Evolutionary conservation across 2,329 filamentous ascomycete genomes (phyloP).

Genomic region (Colletotrichum plurivorum): DNA sequence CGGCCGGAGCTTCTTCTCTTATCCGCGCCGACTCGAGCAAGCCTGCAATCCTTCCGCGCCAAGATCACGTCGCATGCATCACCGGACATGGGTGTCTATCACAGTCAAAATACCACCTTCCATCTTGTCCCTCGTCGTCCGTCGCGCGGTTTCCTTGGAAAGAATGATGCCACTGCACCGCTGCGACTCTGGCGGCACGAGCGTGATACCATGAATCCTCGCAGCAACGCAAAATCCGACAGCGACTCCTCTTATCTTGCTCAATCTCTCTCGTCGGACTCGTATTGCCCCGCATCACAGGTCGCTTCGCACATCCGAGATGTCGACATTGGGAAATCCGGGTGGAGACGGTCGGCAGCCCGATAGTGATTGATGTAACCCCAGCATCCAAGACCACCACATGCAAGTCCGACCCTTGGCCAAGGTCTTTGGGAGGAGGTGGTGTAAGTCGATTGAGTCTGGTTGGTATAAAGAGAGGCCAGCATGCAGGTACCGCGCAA

Average conservation of each 20-base stretch:
- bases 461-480: slow-evolving; percentile 7
- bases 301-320: not conserved
- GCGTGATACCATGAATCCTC: not conserved
- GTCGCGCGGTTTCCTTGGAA: not conserved
- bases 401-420: not conserved
- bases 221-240: not conserved
- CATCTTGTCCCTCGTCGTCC: slow-evolving; percentile 13
- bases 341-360: not conserved
- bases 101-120: slow-evolving; percentile 32
- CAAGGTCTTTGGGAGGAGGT: not conserved
- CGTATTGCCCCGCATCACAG: slow-evolving; percentile 17
- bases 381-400: not conserved
- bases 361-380: slow-evolving; percentile 16
- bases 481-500: not conserved
- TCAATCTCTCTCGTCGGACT: slow-evolving; percentile 26
- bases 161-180: slow-evolving; percentile 5
- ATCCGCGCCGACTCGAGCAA: not conserved
- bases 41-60: not conserved
- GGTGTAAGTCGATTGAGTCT: not conserved
- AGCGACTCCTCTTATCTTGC: slow-evolving; percentile 24
- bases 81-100: slow-evolving; percentile 4
- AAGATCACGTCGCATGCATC: slow-evolving; percentile 6
- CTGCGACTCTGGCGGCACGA: not conserved
- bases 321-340: not conserved
- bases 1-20: not conserved